These are phyloP conservation scores for Pleurotus djamor DNA, from an alignment of 768 basidiomycete species.

Conservation along the genomic window DNA sequence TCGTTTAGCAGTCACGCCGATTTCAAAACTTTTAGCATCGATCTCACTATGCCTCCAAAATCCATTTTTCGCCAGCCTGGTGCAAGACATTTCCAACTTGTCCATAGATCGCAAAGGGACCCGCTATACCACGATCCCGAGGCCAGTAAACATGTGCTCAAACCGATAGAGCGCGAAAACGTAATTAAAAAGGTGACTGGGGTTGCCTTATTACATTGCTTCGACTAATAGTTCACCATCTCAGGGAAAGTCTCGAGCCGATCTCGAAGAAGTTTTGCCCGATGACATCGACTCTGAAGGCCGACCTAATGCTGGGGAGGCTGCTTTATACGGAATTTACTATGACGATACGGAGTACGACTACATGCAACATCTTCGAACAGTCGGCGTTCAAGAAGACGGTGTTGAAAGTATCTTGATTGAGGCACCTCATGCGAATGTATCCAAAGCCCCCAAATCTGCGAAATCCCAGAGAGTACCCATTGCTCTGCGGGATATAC, in stretches of 20 bases:
- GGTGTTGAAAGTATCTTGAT: conserved; percentile 81
- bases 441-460: conserved; percentile 25
- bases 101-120: conserved; percentile 94
- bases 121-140: conserved; percentile 94
- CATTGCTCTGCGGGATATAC: conserved; percentile 56
- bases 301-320: conserved; percentile 76
- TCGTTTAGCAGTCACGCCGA: not conserved
- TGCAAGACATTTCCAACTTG: conserved; percentile 92
- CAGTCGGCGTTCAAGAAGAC: conserved; percentile 73
- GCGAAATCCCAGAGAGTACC: conserved; percentile 27
- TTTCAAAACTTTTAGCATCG: not conserved
- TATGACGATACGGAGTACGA: conserved; percentile 97
- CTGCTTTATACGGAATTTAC: conserved; percentile 85
- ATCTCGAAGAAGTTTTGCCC: conserved; percentile 63
- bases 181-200: conserved; percentile 50
- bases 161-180: conserved; percentile 74
- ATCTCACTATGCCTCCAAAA: conserved; percentile 61
- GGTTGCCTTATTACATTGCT: conserved; percentile 10
- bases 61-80: conserved; percentile 91
- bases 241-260: conserved; percentile 80
- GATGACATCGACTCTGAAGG: conserved; percentile 46
- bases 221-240: conserved; percentile 11
- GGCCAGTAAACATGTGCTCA: conserved; percentile 86
- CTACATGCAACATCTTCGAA: conserved; percentile 95
- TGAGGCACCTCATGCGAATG: conserved; percentile 59